phyloP scores from a whole-genome alignment of 1,284 basidiomycete genomes.

The Cryptococcus sp. region DNA sequence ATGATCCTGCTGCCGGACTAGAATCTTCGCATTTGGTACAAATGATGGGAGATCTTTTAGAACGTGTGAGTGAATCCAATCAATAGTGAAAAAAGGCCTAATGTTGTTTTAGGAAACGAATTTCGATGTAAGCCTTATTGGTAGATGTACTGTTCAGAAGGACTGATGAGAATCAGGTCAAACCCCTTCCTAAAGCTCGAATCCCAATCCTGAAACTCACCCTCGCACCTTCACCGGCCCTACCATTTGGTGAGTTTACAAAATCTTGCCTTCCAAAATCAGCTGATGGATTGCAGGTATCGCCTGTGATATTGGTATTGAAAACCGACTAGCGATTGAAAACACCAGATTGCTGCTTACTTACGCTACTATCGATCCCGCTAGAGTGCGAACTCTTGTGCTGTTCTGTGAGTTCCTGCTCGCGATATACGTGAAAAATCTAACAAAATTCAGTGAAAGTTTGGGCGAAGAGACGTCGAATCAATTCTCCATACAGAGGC shows the following conservation, averaged over 20 bases:
- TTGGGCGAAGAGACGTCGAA: slow-evolving; percentile 97
- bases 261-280: not conserved
- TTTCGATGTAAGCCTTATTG: slow-evolving; percentile 54
- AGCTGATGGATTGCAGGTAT: slow-evolving; percentile 49
- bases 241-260: slow-evolving; percentile 62
- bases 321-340: slow-evolving; percentile 92
- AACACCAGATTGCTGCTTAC: slow-evolving; percentile 94
- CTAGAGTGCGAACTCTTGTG: slow-evolving; percentile 86
- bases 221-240: slow-evolving; percentile 79
- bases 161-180: slow-evolving; percentile 57
- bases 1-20: slow-evolving; percentile 62
- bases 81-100: slow-evolving; percentile 5
- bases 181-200: slow-evolving; percentile 90
- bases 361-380: slow-evolving; percentile 95
- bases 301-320: slow-evolving; percentile 97
- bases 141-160: not conserved
- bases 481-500: slow-evolving; percentile 96
- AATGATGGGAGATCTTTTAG: slow-evolving; percentile 86
- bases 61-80: slow-evolving; percentile 60
- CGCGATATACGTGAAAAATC: not conserved
- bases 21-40: slow-evolving; percentile 85
- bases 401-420: slow-evolving; percentile 64
- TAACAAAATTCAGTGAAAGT: slow-evolving; percentile 73
- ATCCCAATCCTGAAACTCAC: slow-evolving; percentile 98
- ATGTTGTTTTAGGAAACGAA: slow-evolving; percentile 70